A percentile compares a stretch with the other conserved stretches of the same genome.
phyloP scores from a whole-genome alignment of 1,139 yeast species.

The Candida pseudoviswanathii region DNA sequence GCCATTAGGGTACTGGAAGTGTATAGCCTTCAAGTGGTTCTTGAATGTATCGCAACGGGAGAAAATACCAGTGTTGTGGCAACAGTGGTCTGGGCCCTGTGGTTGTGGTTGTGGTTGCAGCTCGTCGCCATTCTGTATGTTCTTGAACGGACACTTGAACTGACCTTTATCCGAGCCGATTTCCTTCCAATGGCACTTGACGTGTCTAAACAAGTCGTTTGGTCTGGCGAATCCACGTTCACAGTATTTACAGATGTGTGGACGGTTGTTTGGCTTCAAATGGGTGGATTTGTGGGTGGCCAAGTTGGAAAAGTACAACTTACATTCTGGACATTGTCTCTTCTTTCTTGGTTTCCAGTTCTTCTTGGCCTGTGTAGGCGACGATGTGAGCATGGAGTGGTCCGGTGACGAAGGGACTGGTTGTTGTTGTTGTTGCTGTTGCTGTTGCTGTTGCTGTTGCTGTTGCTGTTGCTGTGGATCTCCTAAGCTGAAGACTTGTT shows the following conservation, averaged over 20 bases:
- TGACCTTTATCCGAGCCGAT: constrained; percentile 53
- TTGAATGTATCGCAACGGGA: constrained; percentile 90
- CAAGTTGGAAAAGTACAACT: constrained; percentile 71
- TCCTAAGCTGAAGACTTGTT: neutral
- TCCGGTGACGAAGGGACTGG: constrained; percentile 6
- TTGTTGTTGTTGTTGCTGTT: neutral
- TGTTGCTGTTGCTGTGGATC: neutral
- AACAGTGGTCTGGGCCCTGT: constrained; percentile 41
- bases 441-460: neutral
- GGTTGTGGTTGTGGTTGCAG: neutral
- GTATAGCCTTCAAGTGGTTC: constrained; percentile 87
- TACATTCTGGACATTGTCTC: constrained; percentile 84
- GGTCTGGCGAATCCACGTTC: constrained; percentile 85
- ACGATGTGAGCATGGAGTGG: constrained; percentile 7
- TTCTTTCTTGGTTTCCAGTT: constrained; percentile 63
- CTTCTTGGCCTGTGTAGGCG: constrained; percentile 15
- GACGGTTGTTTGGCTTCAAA: constrained; percentile 69
- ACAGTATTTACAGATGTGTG: constrained; percentile 77
- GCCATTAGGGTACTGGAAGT: constrained; percentile 86
- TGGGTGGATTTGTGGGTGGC: constrained; percentile 89
- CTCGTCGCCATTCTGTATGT: constrained; percentile 17
- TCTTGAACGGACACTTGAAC: constrained; percentile 49
- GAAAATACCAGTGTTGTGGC: constrained; percentile 84
- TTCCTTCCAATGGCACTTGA: constrained; percentile 80
- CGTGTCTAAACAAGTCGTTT: constrained; percentile 82